Evolutionary conservation across 345 rosid species (phyloP), one percentile per base, ranked within the genome.

Genomic region (Laguncularia racemosa): DNA sequence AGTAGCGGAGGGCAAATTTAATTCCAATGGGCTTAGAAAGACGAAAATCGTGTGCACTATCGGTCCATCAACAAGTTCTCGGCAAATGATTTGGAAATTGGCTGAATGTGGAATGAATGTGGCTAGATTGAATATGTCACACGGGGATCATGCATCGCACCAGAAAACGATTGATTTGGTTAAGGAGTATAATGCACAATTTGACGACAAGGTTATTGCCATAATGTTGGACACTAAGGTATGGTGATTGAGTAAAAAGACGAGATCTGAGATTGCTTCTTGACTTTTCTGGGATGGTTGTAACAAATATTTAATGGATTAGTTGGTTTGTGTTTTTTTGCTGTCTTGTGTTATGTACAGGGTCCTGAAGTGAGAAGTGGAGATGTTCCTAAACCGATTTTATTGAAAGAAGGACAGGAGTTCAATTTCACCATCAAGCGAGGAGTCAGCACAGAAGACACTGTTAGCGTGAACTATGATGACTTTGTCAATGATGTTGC

Each of bases 291-390:
- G 40, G 40, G 40, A 33, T 33, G 40, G 40, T 33, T 6, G 40
- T 61, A 28, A 50, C 40, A 11, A 44, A 38, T 19, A 51, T 11
- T 51, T 17, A 13, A n/a, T 49, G 16, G 20, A n/a, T 43, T 3
- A 17, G 38, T 26, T 18, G 16, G 18, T 15, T 61, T 55, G 18
- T 40, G 26, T 14, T 55, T 13, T 2, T 33, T 40, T 19, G 16
- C 6, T 9, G 50, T 40, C 44, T 48, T 28, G 13, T n/a, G 11
- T 48, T 23, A 19, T n/a, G 44, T 73, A 57, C 68, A 92, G 97
- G 99, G 97, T 52, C 99, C 99, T 71, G 99, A 93, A 81, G 99
- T 93, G 63, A 78, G 99, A 79, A 93, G 99, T 51, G 97, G 97
- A 16, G 99, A 93, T 75, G 85, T 87, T 40, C 97, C 97, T 53